Evolutionary conservation across 202 grass and related monocot genomes (phyloP), one percentile per base, ranked within the genome.

Genomic region (Elaeis oleifera): DNA sequence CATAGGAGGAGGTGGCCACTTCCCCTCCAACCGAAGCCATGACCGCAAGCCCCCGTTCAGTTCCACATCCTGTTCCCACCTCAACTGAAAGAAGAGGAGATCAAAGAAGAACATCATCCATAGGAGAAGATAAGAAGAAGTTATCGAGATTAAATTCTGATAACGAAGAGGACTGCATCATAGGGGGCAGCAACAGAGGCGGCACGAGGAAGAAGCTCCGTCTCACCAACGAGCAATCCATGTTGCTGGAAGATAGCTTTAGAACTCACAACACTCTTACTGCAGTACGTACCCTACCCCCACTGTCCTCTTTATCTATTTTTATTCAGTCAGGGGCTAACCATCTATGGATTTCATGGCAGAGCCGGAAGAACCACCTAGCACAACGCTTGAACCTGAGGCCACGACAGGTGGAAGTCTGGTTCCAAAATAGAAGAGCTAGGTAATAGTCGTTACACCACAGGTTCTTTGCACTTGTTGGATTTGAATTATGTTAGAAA

Each of bases 171-270:
- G 75, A 25, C 4, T 5, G 7, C 6, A 9, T 36, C 32, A 36
- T 9, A 9, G 32, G 32, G 2, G 39, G 23, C 24, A 15, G n/a
- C 16, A 1, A 18, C n/a, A 54, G 14, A 1, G 68, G 54, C 0
- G 32, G 72, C 52, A 7, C 60, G 55, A 87, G 73, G 72, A 90
- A 90, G 81, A 95, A 95, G 63, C 86, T 90, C 17, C 50, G 78
- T 61, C 86, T 95, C 22, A 87, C 83, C 53, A 78, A 67, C 65
- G 75, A 90, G 66, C 90, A 95, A 50, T 81, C 75, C 0, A 52
- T 28, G 48, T 36, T 83, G 18, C 83, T 95, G 8, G 86, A 95
- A 50, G 81, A 82, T 25, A 80, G 78, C 59, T 95, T 95, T 63
- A 61, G 50, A 14, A 58, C 64, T 23, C 78, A 83, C 57, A 79